phyloP scores from a whole-genome alignment of 2,329 filamentous ascomycete species.

The Clathrospora elynae region DNA sequence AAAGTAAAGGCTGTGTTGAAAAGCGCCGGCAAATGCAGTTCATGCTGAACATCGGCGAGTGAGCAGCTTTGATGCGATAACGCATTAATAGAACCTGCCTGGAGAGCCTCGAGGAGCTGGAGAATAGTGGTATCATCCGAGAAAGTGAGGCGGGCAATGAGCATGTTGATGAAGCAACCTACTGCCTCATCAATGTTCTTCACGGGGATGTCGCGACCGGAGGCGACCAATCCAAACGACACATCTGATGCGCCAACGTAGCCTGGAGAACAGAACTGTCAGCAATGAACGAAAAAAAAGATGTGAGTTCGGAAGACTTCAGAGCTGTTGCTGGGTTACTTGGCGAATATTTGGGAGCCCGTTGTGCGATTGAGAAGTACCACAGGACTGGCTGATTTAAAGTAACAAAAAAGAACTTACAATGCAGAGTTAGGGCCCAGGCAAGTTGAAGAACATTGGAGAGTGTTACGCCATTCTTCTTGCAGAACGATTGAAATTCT shows the following conservation, averaged over 20 bases:
- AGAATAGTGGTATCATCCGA: constrained; percentile 42
- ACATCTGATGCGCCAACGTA: constrained; percentile 57
- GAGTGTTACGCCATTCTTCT: constrained; percentile 52
- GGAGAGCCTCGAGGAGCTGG: constrained; percentile 52
- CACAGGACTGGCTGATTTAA: too few relatives aligned
- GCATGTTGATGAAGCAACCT: constrained; percentile 62
- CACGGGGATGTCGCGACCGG: constrained; percentile 59
- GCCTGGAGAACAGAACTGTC: background rate
- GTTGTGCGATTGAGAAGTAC: too few relatives aligned
- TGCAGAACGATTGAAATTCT: constrained; percentile 45
- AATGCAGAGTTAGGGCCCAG: constrained; percentile 58
- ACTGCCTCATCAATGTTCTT: constrained; percentile 56
- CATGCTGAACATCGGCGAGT: constrained; percentile 46
- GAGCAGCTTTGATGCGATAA: constrained; percentile 59
- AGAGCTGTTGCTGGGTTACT: too few relatives aligned
- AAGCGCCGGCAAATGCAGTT: constrained; percentile 40
- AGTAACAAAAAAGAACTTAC: constrained; percentile 2
- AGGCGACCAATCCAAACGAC: constrained; percentile 61
- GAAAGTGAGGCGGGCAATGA: constrained; percentile 56
- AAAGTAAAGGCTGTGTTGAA: constrained; percentile 49
- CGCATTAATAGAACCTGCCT: constrained; percentile 54
- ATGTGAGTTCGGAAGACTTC: too few relatives aligned
- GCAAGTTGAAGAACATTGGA: constrained; percentile 58
- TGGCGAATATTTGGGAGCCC: too few relatives aligned
- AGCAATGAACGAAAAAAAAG: too few relatives aligned